phyloP scores from a whole-genome alignment of 306 rosid species.

The Prosopis cineraria region DNA sequence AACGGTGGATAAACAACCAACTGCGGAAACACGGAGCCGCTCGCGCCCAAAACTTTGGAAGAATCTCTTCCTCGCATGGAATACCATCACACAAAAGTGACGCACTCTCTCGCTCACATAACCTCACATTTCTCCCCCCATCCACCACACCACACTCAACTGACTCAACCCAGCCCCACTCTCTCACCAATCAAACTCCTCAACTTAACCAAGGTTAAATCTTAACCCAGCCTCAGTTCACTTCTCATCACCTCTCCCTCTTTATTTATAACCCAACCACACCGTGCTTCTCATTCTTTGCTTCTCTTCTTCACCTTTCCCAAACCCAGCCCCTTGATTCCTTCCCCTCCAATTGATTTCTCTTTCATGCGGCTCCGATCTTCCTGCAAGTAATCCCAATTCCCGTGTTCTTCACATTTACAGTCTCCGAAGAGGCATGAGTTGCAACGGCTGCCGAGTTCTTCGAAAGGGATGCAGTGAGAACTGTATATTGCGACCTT shows the following conservation, averaged over 20 bases:
- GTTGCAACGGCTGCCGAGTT: constrained; percentile 99
- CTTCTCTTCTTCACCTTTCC: neutral
- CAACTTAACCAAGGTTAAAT: constrained; percentile 52
- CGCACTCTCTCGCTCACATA: neutral
- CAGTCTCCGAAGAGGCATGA: constrained; percentile 46
- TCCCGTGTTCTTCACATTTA: neutral
- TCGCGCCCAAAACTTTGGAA: constrained; percentile 84
- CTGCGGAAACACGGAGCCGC: constrained; percentile 99
- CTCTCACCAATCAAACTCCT: neutral
- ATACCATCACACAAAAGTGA: neutral
- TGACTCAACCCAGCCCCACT: no score
- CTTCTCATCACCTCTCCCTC: neutral
- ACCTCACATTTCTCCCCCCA: neutral
- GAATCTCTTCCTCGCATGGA: constrained; percentile 56
- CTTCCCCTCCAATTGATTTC: neutral
- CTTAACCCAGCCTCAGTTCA: constrained; percentile 10
- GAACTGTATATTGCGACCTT: constrained; percentile 78
- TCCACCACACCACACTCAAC: neutral
- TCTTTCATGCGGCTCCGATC: constrained; percentile 39
- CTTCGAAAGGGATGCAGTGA: constrained; percentile 99
- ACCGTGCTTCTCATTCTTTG: constrained; percentile 27
- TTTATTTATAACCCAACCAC: constrained; percentile 44
- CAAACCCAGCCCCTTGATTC: neutral
- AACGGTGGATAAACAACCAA: constrained; percentile 82
- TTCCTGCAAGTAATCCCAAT: neutral